These are phyloP conservation scores for Botrytis tulipae DNA, from an alignment of 2,329 filamentous ascomycete genomes.

Conservation along the genomic window DNA sequence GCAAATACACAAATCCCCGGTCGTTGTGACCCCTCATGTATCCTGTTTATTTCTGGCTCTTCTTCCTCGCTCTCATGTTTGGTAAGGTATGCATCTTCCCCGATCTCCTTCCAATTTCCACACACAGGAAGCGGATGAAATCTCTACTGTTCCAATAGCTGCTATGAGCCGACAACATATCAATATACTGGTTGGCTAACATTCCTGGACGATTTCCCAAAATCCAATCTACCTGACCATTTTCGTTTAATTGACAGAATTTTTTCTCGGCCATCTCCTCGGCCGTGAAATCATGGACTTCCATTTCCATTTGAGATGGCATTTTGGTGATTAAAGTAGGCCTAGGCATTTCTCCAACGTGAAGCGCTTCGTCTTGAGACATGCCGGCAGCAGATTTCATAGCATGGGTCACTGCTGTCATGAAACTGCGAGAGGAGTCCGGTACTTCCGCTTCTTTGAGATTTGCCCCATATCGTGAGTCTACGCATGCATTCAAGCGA, in stretches of 20 bases:
- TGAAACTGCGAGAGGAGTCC: slow-evolving; percentile 63
- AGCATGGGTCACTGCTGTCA: slow-evolving; percentile 61
- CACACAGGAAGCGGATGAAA: slow-evolving; percentile 84
- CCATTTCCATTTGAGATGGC: slow-evolving; percentile 76
- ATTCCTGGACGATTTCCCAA: slow-evolving; percentile 80
- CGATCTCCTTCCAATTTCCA: slow-evolving; percentile 76
- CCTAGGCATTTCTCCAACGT: slow-evolving; percentile 41
- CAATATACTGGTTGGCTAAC: slow-evolving; percentile 91
- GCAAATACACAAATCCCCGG: background rate
- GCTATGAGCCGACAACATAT: slow-evolving; percentile 93
- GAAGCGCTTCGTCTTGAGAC: slow-evolving; percentile 38
- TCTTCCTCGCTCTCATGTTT: slow-evolving; percentile 58
- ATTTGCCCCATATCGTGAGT: slow-evolving; percentile 72
- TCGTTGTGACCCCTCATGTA: background rate
- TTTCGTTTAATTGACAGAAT: slow-evolving; percentile 87
- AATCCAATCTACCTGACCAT: slow-evolving; percentile 92
- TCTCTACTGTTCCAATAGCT: slow-evolving; percentile 89
- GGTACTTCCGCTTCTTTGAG: slow-evolving; percentile 80
- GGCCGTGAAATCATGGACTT: slow-evolving; percentile 90
- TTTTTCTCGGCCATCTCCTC: slow-evolving; percentile 91
- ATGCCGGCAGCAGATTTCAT: slow-evolving; percentile 62
- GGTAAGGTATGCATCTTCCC: slow-evolving; percentile 61
- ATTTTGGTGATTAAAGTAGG: slow-evolving; percentile 45
- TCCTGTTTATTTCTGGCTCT: slow-evolving; percentile 27
- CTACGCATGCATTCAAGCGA: slow-evolving; percentile 85